Evolutionary conservation across 192 early-diverging fungal species (phyloP), one percentile per base, ranked within the genome.

Genomic region (Chytriomyces hyalinus): DNA sequence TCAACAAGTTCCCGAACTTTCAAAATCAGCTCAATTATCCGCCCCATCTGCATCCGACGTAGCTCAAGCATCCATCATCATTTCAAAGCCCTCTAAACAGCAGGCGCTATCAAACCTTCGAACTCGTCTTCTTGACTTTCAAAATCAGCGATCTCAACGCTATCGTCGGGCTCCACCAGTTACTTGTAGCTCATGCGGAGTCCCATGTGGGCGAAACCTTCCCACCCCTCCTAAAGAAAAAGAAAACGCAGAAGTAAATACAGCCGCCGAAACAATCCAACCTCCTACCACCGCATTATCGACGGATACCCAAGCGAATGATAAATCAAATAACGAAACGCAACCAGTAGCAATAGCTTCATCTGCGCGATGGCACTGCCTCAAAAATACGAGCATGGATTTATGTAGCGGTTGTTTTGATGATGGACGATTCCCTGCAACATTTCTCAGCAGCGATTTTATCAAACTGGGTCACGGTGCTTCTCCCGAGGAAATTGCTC

Each of bases 401-500:
- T 80, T 99, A 13, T 99, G 97, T 76, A 77, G 89, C 22, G 90
- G 89, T 69, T 99, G 97, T 86, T 99, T 92, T 80, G 53, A 90
- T n/a, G 94, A 97, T 73, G 96, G 96, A 24, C 92, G 95, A 13
- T 99, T 96, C 86, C 92, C 97, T 6, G 89, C 93, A 17, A 86
- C 87, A 5, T 86, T 93, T 71, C 88, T 87, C 60, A 92, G 92
- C 57, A 92, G 92, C 2, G 97, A 99, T 80, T 99, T 98, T 89
- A 81, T 97, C n/a, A 84, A 89, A 45, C 82, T 66, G 48, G 77
- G 48, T 26, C 45, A 53, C 13, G 28, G 15, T 17, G 7, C 69
- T 13, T 17, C 62, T 10, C 68, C 67, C 0, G 62, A 65, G 63
- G 77, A 65, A 8, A 22, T 69, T 7, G 62, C 48, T 3, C 53